A percentile compares a stretch with the other conserved stretches of the same genome.
phyloP scores from a whole-genome alignment of 495 filamentous ascomycete species.

The Pyrenula massariospora region DNA sequence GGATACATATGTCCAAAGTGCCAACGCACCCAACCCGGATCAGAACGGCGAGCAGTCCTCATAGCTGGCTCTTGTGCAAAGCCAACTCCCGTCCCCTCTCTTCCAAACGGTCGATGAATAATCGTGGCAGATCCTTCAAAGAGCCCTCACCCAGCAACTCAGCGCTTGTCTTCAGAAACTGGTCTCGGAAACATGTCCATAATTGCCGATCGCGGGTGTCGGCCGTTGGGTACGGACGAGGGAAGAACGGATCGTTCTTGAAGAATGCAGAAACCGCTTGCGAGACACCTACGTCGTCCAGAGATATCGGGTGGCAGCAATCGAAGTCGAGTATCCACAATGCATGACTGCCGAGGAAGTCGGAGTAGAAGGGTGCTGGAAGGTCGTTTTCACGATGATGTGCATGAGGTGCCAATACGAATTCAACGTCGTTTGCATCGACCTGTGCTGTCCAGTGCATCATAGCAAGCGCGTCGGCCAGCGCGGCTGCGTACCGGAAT shows the following conservation, averaged over 20 bases:
- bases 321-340: constrained; percentile 39
- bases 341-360: constrained; percentile 5
- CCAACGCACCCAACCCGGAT: too few relatives aligned
- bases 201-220: constrained; percentile 9
- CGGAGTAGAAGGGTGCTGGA: not conserved
- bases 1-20: too few relatives aligned
- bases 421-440: constrained; percentile 39
- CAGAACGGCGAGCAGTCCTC: too few relatives aligned
- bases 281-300: constrained; percentile 18
- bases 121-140: too few relatives aligned
- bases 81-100: too few relatives aligned
- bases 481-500: constrained; percentile 12
- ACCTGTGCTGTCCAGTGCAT: constrained; percentile 30
- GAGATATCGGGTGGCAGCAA: constrained; percentile 18
- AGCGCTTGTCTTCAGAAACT: constrained; percentile 2
- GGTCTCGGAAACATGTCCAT: constrained; percentile 19
- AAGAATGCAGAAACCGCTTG: constrained; percentile 22
- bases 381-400: not conserved
- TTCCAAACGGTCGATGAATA: too few relatives aligned
- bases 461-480: constrained; percentile 33
- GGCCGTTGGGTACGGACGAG: constrained; percentile 13
- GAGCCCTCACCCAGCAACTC: not conserved
- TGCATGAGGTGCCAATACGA: constrained; percentile 26
- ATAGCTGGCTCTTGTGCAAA: too few relatives aligned
- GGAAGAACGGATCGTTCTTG: constrained; percentile 30